A percentile compares a stretch with the other conserved stretches of the same genome.
Conservation (phyloP, 371 early-diverging fungal genomes). For the Mortierella sp. region DNA sequence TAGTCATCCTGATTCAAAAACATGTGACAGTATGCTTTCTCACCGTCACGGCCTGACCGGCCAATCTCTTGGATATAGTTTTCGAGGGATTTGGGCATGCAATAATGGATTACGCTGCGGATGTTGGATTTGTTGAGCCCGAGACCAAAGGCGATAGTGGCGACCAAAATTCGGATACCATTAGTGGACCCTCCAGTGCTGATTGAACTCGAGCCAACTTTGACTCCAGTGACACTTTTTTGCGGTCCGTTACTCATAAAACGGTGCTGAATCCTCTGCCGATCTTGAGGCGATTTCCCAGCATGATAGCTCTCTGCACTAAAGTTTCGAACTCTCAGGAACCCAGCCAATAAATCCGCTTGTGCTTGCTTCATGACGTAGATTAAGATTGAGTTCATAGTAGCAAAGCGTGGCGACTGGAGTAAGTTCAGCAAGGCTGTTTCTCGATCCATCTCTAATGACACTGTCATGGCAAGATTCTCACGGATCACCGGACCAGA, state of each 20-base stretch:
- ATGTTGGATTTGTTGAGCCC: slow-evolving; percentile 89
- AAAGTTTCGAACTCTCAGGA: slow-evolving; percentile 70
- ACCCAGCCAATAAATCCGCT: slow-evolving; percentile 72
- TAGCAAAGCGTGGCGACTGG: slow-evolving; percentile 59
- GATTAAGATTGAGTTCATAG: slow-evolving; percentile 68
- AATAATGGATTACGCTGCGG: slow-evolving; percentile 85
- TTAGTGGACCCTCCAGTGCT: slow-evolving; percentile 14
- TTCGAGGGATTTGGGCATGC: slow-evolving; percentile 83
- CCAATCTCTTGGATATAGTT: slow-evolving; percentile 92
- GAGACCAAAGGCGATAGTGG: slow-evolving; percentile 90
- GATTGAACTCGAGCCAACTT: slow-evolving; percentile 3
- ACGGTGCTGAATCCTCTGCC: slow-evolving; percentile 71
- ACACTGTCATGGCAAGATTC: slow-evolving; percentile 68
- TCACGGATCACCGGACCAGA: slow-evolving; percentile 61
- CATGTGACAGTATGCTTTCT: slow-evolving; percentile 72
- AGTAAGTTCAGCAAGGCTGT: slow-evolving; percentile 62
- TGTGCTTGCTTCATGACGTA: slow-evolving; percentile 75
- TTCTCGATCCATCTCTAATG: slow-evolving; percentile 57
- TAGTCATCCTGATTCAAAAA: slow-evolving; percentile 81
- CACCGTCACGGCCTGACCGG: slow-evolving; percentile 86
- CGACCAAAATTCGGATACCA: slow-evolving; percentile 75
- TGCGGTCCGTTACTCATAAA: slow-evolving; percentile 65
- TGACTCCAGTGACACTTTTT: slow-evolving; percentile 9
- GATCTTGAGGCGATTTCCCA: slow-evolving; percentile 75
- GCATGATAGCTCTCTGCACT: slow-evolving; percentile 85